Conservation (phyloP, 2,329 filamentous ascomycete genomes). For the Colletotrichum gloeosporioides region DNA sequence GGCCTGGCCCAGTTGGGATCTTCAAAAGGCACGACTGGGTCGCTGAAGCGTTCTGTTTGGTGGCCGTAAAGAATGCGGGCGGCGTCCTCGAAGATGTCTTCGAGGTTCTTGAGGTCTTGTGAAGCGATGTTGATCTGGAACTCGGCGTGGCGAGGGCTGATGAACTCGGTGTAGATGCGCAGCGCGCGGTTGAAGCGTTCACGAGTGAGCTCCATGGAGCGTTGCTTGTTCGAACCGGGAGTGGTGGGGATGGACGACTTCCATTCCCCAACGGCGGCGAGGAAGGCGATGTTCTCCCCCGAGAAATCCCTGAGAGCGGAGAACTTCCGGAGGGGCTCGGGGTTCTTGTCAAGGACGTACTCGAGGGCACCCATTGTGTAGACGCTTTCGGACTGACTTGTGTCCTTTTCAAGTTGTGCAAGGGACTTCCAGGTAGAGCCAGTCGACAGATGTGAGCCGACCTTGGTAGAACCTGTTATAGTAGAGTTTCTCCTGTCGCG, state of each 20-base stretch:
- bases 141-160: conserved; percentile 65
- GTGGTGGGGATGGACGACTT: conserved; percentile 41
- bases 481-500: neutral
- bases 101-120: conserved; percentile 57
- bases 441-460: neutral
- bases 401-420: conserved; percentile 39
- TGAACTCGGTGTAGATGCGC: conserved; percentile 65
- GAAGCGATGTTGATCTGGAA: conserved; percentile 73
- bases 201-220: conserved; percentile 39
- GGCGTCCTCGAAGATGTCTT: conserved; percentile 60
- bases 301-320: conserved; percentile 72
- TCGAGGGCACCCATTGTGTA: conserved; percentile 66
- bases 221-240: conserved; percentile 15
- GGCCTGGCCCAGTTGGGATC: neutral
- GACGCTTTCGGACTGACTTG: conserved; percentile 33
- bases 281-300: conserved; percentile 73
- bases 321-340: conserved; percentile 65
- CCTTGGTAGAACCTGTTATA: conserved; percentile 33
- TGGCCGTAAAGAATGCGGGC: conserved; percentile 51
- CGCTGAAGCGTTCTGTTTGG: conserved; percentile 34
- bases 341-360: conserved; percentile 63
- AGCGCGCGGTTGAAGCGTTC: conserved; percentile 64
- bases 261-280: conserved; percentile 63
- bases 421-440: conserved; percentile 36
- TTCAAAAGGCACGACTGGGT: conserved; percentile 51